These are phyloP conservation scores for Rhizoclosmatium globosum DNA, from an alignment of 192 early-diverging fungal species.

Conservation along the genomic window DNA sequence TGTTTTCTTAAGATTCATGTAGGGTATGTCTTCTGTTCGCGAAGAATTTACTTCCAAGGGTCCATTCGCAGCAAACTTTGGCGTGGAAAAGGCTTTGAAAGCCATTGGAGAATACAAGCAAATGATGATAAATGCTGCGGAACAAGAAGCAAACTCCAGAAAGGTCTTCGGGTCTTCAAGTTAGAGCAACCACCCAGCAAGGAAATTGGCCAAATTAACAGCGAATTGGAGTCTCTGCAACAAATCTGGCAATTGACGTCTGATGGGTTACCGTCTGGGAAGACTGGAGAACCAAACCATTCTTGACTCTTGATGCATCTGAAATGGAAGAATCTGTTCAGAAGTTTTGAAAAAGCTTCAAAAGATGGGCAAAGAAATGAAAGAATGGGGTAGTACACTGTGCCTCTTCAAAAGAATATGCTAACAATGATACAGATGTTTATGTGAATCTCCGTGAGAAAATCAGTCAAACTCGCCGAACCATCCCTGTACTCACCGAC, in stretches of 20 bases:
- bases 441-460: conserved; percentile 57
- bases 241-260: conserved; percentile 57
- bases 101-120: conserved; percentile 56
- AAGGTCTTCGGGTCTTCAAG: conserved; percentile 65
- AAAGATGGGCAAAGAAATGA: conserved; percentile 63
- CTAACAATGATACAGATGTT: conserved; percentile 43
- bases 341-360: conserved; percentile 57
- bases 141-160: conserved; percentile 59
- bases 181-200: conserved; percentile 63
- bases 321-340: conserved; percentile 67
- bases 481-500: conserved; percentile 63
- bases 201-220: conserved; percentile 55
- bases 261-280: conserved; percentile 63
- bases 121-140: conserved; percentile 46
- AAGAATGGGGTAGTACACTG: conserved; percentile 54
- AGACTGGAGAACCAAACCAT: conserved; percentile 54
- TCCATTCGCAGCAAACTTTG: conserved; percentile 55
- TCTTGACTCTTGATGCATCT: conserved; percentile 55
- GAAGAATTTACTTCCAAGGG: conserved; percentile 64
- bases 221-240: conserved; percentile 54
- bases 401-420: no score
- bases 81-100: conserved; percentile 63
- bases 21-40: conserved; percentile 45
- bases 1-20: neutral
- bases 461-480: conserved; percentile 59